Evolutionary conservation across 106 monocot species (phyloP).

Genomic region (Ottelia alismoides): DNA sequence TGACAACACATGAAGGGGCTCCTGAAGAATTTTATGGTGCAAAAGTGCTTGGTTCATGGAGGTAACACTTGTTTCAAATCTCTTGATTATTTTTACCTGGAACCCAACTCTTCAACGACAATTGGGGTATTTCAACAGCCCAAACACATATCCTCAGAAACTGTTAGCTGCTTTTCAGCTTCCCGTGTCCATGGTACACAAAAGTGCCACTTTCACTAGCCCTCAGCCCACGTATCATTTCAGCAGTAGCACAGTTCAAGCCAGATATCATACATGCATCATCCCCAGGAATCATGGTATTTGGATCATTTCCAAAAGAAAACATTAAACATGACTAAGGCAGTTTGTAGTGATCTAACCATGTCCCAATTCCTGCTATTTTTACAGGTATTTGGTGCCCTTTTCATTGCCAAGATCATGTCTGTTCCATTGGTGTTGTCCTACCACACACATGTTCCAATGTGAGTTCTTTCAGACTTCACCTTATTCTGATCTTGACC

Average conservation of each 20-base stretch:
- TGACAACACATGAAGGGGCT: constrained; percentile 79
- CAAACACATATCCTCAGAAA: too few relatives aligned
- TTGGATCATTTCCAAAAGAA: constrained; percentile 7
- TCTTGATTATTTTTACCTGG: too few relatives aligned
- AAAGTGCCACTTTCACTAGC: constrained; percentile 88
- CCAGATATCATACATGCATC: constrained; percentile 93
- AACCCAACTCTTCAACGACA: too few relatives aligned
- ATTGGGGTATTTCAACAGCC: too few relatives aligned
- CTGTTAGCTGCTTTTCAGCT: constrained; percentile 29
- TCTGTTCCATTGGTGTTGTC: constrained; percentile 84
- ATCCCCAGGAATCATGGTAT: constrained; percentile 97
- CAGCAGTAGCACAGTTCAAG: constrained; percentile 79
- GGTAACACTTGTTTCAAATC: too few relatives aligned
- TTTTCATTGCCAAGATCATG: constrained; percentile 76
- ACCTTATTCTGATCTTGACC: too few relatives aligned
- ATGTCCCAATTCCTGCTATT: too few relatives aligned
- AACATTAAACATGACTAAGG: constrained; percentile 38
- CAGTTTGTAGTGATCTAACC: neutral
- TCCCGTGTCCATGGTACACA: constrained; percentile 84
- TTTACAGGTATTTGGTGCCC: constrained; percentile 97
- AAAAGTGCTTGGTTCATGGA: constrained; percentile 91
- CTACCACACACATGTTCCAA: constrained; percentile 96
- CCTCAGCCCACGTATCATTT: constrained; percentile 88
- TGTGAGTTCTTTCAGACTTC: too few relatives aligned
- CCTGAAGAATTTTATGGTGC: constrained; percentile 92